phyloP scores from a whole-genome alignment of 371 early-diverging fungal species.

The Syncephalis plumigaleata region DNA sequence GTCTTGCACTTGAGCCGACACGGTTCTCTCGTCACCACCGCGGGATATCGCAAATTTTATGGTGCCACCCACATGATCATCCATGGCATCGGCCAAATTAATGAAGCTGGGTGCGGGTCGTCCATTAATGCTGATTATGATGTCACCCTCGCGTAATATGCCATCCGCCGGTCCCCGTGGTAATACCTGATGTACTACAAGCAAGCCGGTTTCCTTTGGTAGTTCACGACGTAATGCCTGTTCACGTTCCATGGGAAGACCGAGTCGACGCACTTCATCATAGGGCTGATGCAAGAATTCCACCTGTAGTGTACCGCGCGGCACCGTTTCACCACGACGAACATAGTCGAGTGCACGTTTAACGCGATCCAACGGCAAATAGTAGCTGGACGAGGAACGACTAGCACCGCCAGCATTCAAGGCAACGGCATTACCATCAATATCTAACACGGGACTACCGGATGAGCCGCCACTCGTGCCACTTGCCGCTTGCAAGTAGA shows the following conservation, averaged over 20 bases:
- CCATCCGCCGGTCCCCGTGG: constrained; percentile 50
- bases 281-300: constrained; percentile 44
- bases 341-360: constrained; percentile 40
- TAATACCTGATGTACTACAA: constrained; percentile 45
- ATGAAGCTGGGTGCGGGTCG: constrained; percentile 40
- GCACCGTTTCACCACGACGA: constrained; percentile 27
- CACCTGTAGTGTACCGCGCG: constrained; percentile 61
- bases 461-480: constrained; percentile 47
- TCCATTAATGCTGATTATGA: constrained; percentile 39
- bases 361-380: constrained; percentile 47
- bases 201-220: constrained; percentile 51
- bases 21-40: constrained; percentile 28
- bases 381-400: constrained; percentile 32
- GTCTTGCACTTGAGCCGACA: constrained; percentile 48
- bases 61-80: constrained; percentile 38
- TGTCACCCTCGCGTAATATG: constrained; percentile 53
- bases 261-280: constrained; percentile 35
- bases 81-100: constrained; percentile 40
- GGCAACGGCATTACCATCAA: constrained; percentile 48
- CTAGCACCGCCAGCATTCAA: constrained; percentile 45
- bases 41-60: constrained; percentile 48
- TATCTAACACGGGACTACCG: constrained; percentile 46
- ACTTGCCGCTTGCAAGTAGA: constrained; percentile 48
- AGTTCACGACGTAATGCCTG: constrained; percentile 27
- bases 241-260: constrained; percentile 34